A percentile compares a stretch with the other conserved stretches of the same genome.
These are phyloP conservation scores for Nitzschia sp. DNA, from an alignment of 108 stramenopile species.

Conservation along the genomic window DNA sequence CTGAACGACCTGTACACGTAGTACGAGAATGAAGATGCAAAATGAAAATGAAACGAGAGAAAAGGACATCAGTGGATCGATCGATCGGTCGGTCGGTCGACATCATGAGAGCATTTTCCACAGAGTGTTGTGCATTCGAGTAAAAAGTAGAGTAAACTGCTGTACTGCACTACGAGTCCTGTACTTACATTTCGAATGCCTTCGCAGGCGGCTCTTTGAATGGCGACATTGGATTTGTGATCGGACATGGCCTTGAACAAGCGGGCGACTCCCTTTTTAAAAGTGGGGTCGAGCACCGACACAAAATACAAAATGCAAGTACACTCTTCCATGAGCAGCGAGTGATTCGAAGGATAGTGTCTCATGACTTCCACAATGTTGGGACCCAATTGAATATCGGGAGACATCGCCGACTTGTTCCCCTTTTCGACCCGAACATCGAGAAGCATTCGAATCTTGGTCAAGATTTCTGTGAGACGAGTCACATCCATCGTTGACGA, in stretches of 20 bases:
- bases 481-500: neutral
- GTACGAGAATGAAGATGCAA: no score
- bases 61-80: no score
- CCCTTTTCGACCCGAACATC: constrained; percentile 18
- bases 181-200: constrained; percentile 42
- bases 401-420: constrained; percentile 7
- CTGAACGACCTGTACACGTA: no score
- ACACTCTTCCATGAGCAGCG: constrained; percentile 34
- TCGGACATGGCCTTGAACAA: constrained; percentile 36
- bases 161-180: no score
- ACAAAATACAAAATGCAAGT: constrained; percentile 40
- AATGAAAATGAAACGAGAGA: no score
- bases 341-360: constrained; percentile 12
- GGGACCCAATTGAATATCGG: constrained; percentile 15
- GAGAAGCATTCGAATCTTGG: constrained; percentile 17
- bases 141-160: no score
- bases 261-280: constrained; percentile 39
- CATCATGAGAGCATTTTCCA: no score
- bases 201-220: constrained; percentile 33
- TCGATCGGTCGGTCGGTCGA: no score
- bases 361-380: constrained; percentile 32
- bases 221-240: constrained; percentile 32
- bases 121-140: no score
- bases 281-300: constrained; percentile 28
- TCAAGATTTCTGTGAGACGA: constrained; percentile 13